Percentiles rank a stretch among this genome's conserved stretches.
These are phyloP conservation scores for Spergularia bocconei DNA, from an alignment of 148 eudicot species.

Conservation along the genomic window DNA sequence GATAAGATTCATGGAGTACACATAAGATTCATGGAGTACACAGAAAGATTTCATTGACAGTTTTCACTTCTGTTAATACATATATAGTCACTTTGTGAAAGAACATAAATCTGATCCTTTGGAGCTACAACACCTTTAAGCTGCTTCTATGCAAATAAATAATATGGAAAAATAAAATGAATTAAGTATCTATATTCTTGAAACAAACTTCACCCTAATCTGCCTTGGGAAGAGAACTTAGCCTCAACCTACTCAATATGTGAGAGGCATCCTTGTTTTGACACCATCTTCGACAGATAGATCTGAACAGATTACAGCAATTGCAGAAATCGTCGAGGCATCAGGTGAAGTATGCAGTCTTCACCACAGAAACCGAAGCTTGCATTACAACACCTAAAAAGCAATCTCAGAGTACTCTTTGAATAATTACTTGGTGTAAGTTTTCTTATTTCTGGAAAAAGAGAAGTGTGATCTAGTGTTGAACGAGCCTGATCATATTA, in stretches of 20 bases:
- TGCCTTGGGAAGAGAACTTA: constrained; percentile 5
- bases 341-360: constrained; percentile 13
- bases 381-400: constrained; percentile 13
- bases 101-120: constrained; percentile 4
- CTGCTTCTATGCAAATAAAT: constrained; percentile 6
- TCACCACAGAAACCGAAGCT: constrained; percentile 8
- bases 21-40: not conserved
- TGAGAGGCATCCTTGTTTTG: constrained; percentile 13
- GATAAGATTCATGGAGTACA: too few relatives aligned
- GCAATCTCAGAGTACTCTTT: constrained; percentile 16
- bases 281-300: constrained; percentile 11
- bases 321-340: constrained; percentile 8
- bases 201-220: constrained; percentile 17
- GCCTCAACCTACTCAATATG: constrained; percentile 12
- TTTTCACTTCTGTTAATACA: constrained; percentile 16
- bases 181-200: constrained; percentile 5
- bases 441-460: constrained; percentile 20
- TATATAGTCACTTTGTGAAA: not conserved
- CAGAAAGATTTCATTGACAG: not conserved
- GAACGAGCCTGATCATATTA: constrained; percentile 10
- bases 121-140: constrained; percentile 4
- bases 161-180: not conserved
- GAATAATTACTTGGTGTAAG: constrained; percentile 1
- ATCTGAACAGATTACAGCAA: constrained; percentile 7
- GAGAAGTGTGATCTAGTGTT: not conserved